Conservation (phyloP, 2,329 filamentous ascomycete species). For the Furcasterigmium furcatum region DNA sequence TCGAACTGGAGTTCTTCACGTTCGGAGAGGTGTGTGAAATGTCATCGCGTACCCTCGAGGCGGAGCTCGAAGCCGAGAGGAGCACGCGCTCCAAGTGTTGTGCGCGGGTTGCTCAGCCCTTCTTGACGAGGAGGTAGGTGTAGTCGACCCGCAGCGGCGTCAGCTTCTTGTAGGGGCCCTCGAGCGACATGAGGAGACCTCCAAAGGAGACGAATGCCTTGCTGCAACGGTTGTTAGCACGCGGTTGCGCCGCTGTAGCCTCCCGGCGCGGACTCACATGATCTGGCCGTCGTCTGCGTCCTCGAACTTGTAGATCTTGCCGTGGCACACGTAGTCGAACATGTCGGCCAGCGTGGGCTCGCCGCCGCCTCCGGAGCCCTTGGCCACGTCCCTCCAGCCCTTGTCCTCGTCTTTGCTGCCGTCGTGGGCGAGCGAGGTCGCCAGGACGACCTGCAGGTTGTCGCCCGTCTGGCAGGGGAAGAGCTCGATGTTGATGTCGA, state of each 20-base stretch:
- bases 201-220: conserved; percentile 95
- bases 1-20: no score
- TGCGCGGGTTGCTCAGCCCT: conserved; percentile 45
- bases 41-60: neutral
- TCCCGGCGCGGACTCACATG: conserved; percentile 61
- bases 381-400: conserved; percentile 76
- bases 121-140: conserved; percentile 91
- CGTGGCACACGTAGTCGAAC: conserved; percentile 85
- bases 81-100: neutral
- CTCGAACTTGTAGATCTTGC: conserved; percentile 87
- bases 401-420: conserved; percentile 73
- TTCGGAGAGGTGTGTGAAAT: no score
- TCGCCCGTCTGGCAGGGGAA: conserved; percentile 76
- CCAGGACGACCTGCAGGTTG: conserved; percentile 75
- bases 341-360: conserved; percentile 68
- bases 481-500: conserved; percentile 93
- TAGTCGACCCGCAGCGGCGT: conserved; percentile 89
- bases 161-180: conserved; percentile 94
- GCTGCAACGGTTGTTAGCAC: conserved; percentile 40
- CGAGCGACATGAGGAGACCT: conserved; percentile 82
- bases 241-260: no score
- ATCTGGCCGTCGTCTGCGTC: conserved; percentile 75
- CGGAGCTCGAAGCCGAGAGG: neutral
- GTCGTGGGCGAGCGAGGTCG: conserved; percentile 82
- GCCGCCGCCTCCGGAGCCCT: conserved; percentile 40